Conservation (phyloP, 2,329 filamentous ascomycete genomes). For the Ophiostoma tasmaniense region DNA sequence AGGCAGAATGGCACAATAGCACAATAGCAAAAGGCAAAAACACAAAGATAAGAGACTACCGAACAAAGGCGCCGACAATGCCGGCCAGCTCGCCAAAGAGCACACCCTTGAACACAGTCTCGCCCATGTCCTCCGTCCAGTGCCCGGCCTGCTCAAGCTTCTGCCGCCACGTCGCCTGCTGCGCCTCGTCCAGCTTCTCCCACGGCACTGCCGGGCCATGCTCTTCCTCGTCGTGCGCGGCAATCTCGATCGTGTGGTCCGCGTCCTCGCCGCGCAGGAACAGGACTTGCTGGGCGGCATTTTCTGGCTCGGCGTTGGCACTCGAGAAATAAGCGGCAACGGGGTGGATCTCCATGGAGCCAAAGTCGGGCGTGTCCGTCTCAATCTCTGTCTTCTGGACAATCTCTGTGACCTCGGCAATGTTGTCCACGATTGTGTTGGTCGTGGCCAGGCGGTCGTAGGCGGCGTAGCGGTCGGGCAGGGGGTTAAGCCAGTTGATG, state of each 20-base stretch:
- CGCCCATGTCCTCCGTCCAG: conserved; percentile 72
- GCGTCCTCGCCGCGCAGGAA: conserved; percentile 20
- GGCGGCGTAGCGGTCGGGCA: background rate
- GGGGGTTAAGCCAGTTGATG: conserved; percentile 25
- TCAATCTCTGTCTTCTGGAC: background rate
- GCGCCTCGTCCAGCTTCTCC: conserved; percentile 58
- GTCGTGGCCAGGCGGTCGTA: conserved; percentile 10
- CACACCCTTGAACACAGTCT: conserved; percentile 66
- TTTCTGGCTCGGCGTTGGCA: background rate
- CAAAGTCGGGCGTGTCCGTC: conserved; percentile 7
- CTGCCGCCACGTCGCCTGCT: conserved; percentile 61
- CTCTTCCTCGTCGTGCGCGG: conserved; percentile 38
- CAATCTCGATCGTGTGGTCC: conserved; percentile 29
- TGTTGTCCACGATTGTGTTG: background rate
- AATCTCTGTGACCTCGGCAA: background rate
- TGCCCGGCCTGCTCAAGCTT: conserved; percentile 61
- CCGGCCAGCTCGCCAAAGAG: conserved; percentile 67
- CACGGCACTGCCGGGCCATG: conserved; percentile 49
- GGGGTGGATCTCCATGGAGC: conserved; percentile 17
- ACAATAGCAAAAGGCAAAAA: background rate
- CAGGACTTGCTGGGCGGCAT: conserved; percentile 10
- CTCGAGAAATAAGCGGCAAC: conserved; percentile 20
- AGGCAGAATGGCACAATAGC: too few relatives aligned
- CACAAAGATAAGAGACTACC: background rate
- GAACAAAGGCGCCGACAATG: conserved; percentile 45